Conservation (phyloP, 2,329 filamentous ascomycete genomes). For the Ceratocystis alfenasii region DNA sequence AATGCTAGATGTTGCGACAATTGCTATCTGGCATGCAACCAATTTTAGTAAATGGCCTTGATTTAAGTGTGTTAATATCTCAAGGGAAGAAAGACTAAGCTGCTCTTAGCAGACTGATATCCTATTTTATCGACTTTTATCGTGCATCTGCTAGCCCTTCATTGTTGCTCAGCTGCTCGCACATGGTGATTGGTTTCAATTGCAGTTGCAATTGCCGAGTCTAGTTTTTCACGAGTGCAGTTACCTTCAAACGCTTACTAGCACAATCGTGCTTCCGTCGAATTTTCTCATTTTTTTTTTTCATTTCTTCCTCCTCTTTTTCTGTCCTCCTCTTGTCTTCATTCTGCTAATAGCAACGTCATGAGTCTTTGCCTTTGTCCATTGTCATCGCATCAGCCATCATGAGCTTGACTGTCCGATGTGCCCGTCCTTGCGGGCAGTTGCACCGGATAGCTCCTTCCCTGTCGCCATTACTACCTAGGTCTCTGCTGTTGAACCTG, state of each 20-base stretch:
- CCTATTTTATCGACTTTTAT: not conserved
- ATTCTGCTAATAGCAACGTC: not conserved
- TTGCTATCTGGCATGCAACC: not conserved
- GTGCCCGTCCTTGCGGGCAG: conserved; percentile 9
- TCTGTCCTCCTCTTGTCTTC: not conserved
- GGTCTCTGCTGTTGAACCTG: not conserved
- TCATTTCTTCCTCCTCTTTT: not conserved
- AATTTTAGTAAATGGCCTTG: not conserved
- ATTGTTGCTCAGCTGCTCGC: not conserved
- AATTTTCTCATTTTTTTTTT: not conserved
- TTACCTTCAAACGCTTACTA: not conserved
- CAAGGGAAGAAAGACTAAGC: not conserved
- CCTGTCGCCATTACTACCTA: not conserved
- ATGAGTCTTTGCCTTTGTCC: conserved; percentile 3
- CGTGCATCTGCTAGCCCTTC: not conserved
- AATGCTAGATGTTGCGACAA: not conserved
- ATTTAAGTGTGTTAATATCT: not conserved
- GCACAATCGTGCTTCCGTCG: not conserved
- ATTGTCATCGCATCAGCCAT: conserved; percentile 1
- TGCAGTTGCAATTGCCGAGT: conserved; percentile 3
- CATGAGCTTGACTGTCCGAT: conserved; percentile 20
- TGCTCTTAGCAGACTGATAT: not conserved
- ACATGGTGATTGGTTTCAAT: not conserved
- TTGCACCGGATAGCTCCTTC: not conserved
- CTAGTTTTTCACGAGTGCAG: not conserved